Percentiles rank a stretch among this genome's conserved stretches.
Evolutionary conservation across 1,284 basidiomycete species (phyloP).

Genomic region (Fomitiporia mediterranea): DNA sequence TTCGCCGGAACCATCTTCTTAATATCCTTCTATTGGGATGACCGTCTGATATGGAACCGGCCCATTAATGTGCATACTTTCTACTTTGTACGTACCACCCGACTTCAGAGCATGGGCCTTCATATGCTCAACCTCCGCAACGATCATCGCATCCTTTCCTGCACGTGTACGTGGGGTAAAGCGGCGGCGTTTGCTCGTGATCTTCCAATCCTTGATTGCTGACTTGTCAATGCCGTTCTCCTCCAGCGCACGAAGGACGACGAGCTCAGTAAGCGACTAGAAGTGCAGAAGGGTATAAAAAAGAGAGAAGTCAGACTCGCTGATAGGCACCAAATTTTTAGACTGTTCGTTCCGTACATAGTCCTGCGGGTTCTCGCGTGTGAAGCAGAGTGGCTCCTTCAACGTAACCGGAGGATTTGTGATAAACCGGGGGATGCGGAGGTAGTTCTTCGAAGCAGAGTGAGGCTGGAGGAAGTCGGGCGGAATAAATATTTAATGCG

Average conservation of each 20-base stretch:
- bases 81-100: slow-evolving; percentile 24
- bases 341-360: slow-evolving; percentile 24
- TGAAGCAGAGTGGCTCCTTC: slow-evolving; percentile 34
- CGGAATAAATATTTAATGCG: neutral
- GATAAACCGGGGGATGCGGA: slow-evolving; percentile 34
- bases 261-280: slow-evolving; percentile 24
- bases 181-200: slow-evolving; percentile 26
- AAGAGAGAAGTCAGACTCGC: neutral
- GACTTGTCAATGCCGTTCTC: slow-evolving; percentile 27
- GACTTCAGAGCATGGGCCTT: slow-evolving; percentile 29
- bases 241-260: slow-evolving; percentile 23
- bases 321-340: neutral
- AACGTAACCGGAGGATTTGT: slow-evolving; percentile 37
- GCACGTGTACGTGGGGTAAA: slow-evolving; percentile 29
- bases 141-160: slow-evolving; percentile 30
- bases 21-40: slow-evolving; percentile 8
- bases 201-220: slow-evolving; percentile 29
- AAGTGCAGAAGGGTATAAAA: neutral
- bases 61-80: slow-evolving; percentile 33
- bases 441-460: slow-evolving; percentile 34
- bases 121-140: slow-evolving; percentile 29
- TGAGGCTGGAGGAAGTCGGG: slow-evolving; percentile 24
- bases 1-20: neutral
- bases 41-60: slow-evolving; percentile 29
- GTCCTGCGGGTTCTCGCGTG: slow-evolving; percentile 30